Base-by-base conservation (phyloP, 352 stramenopile species). In the Pythium phragmitis region DNA sequence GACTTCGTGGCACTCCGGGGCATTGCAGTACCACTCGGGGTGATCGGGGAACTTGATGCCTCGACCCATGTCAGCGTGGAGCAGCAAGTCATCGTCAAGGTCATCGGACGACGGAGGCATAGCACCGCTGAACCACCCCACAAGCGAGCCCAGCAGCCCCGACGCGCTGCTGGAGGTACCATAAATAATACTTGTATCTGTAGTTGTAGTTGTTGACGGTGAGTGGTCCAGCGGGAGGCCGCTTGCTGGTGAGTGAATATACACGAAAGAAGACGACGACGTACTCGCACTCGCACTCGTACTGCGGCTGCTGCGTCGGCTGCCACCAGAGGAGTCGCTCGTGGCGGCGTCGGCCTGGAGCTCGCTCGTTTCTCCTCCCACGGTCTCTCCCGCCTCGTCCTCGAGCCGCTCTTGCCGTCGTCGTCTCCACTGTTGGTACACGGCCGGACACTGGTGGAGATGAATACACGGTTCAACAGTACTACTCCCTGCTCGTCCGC, bases 11-110 rank as follows among this genome's bases (percentile, higher is more conserved):
- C 84, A 92, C 3, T 74, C 57, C 1, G 51, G 41, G 11, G 76
- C 72, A 51, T 92, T 91, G 71, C 84, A 92, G 53, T 90, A 92
- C 84, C 84, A 92, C 56, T 73, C 66, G 14, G 84, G 82, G 0
- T 79, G 71, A 60, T 88, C 74, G 0, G 84, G 79, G 36, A 92
- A 89, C 51, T 72, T 54, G 8, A 72, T 60, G 13, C 54, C 19
- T 42, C 42, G 28, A 6, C 23, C 19, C n/a, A 54, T 23, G 17
- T 46, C 16, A 14, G 26, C 26, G 7, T 52, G 16, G 5, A 21
- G 13, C 4, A 63, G 12, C 34, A 57, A 19, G 4, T 26, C 34
- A 3, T 60, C 48, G 17, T 54, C 54, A 16, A 3, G 12, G 14
- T 48, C 55, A 9, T 54, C 28, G 4, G 56, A 28, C 28, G 34